Evolutionary conservation across 1,139 yeast species (phyloP), one percentile per base, ranked within the genome.

Genomic region (Hyphopichia khmerensis): DNA sequence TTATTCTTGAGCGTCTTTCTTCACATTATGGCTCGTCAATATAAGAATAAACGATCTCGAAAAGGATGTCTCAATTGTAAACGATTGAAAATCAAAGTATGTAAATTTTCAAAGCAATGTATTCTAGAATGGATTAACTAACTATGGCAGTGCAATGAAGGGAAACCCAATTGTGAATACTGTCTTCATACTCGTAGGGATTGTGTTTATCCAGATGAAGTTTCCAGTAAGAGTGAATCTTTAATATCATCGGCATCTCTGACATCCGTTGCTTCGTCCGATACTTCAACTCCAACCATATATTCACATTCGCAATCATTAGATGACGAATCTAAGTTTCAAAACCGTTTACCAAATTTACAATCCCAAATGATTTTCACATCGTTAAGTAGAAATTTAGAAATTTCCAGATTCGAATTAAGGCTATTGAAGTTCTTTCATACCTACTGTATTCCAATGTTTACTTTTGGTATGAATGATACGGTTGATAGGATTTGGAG

Each of bases 161-260:
- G 45, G 3, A 57, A 55, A 42, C 76, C 76, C 2, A 29, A 36
- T 8, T 69, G 75, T 55, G 75, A 69, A 43, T 69, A 69, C 47
- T 69, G 75, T 44, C 39, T 36, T 4, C 65, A 65, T 40, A 66
- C 71, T n/a, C 47, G 48, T 15, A 48, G 72, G 31, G 44, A 45
- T 15, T 69, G 75, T 46, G 46, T 51, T 2, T 69, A 68, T 43
- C 39, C 43, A 1, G 8, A 21, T 21, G 24, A 40, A 30, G 23
- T 39, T 40, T 16, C 37, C n/a, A 21, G 31, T 11, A 24, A 27
- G 13, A 21, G 24, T 21, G n/a, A n/a, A n/a, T n/a, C n/a, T n/a
- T n/a, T n/a, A n/a, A 5, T 10, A 18, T 11, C 18, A 7, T 4
- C 13, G 11, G 15, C 9, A 23, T 15, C 17, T 19, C 24, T 6